A percentile compares a stretch with the other conserved stretches of the same genome.
Evolutionary conservation across 805 yeast genomes (phyloP).

Genomic region (Cyberlindnera mrakii): DNA sequence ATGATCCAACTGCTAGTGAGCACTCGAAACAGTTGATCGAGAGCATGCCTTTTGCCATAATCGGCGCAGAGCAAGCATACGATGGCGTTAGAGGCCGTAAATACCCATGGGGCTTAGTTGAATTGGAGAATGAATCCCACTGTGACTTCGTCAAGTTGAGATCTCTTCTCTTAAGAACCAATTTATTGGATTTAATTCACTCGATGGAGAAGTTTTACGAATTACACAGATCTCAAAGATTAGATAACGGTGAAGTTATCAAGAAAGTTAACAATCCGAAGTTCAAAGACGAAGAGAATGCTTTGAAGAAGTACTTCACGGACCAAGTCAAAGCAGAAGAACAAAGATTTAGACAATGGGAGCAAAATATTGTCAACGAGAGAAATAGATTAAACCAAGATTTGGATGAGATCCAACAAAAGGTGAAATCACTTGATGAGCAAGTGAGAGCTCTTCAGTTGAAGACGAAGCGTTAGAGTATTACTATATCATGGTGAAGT

Average conservation of each 20-base stretch:
- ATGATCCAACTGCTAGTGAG: conserved; percentile 68
- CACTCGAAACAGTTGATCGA: conserved; percentile 77
- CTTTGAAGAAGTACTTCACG: conserved; percentile 88
- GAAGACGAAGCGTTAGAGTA: conserved; percentile 36
- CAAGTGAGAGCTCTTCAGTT: conserved; percentile 60
- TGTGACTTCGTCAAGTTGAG: conserved; percentile 83
- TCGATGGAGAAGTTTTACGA: conserved; percentile 81
- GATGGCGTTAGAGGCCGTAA: conserved; percentile 71
- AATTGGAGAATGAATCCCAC: conserved; percentile 79
- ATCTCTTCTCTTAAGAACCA: conserved; percentile 70
- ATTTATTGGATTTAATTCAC: conserved; percentile 74
- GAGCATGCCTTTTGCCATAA: conserved; percentile 81
- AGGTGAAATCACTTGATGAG: conserved; percentile 68
- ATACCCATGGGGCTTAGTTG: conserved; percentile 89
- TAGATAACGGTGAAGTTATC: conserved; percentile 43
- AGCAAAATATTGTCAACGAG: conserved; percentile 90
- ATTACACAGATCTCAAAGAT: conserved; percentile 65
- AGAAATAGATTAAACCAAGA: conserved; percentile 92
- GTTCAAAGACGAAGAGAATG: conserved; percentile 94
- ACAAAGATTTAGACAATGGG: conserved; percentile 98
- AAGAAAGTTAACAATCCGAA: conserved; percentile 69
- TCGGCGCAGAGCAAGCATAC: conserved; percentile 69
- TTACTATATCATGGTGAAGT: no score
- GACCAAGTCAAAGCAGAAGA: conserved; percentile 97
- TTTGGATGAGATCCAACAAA: conserved; percentile 79